Base-by-base conservation (phyloP, 805 yeast species). In the Yarrowia bubula region DNA sequence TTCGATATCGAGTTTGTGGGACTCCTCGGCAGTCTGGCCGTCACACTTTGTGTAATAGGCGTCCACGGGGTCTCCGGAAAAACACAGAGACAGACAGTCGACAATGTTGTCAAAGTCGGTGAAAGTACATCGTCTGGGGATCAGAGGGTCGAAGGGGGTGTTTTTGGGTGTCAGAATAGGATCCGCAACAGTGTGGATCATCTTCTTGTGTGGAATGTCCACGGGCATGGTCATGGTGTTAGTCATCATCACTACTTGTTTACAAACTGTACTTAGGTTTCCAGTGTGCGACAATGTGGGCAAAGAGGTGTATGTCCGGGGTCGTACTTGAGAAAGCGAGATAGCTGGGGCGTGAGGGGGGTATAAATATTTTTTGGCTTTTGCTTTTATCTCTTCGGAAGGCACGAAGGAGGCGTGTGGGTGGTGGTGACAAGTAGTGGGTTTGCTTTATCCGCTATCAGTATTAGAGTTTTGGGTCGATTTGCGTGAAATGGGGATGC, bases 1-100 rank as follows among this genome's bases (percentile, higher is more conserved):
- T 1, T 85, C 80, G 64, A 77, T 72, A 73, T 83, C 80, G 75
- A 81, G 73, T 70, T 78, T 76, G 68, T 76, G 71, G 73, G 66
- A 65, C 78, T 82, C 67, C 73, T 68, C 22, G 69, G 69, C n/a
- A 72, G 74, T 64, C 75, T 75, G 48, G 70, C 72, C 64, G 78
- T 79, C 51, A 75, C 78, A 9, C 43, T 51, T 42, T 13, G 58
- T 51, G 58, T 51, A 51, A 43, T 51, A 51, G 43, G 58, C 58
- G 35, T 51, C 58, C 43, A 51, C 58, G 33, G 58, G 58, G 58
- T 51, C 58, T 32, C 58, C 58, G 10, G 58, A 51, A 14, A 51
- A 51, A 17, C 58, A 51, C 58, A 51, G 58, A 37, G 43, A 51
- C 43, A 51, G 42, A 38, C 58, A 51, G 22, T 51, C 43, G 32